phyloP scores from a whole-genome alignment of 306 rosid genomes.

The Trifolium fragiferum region DNA sequence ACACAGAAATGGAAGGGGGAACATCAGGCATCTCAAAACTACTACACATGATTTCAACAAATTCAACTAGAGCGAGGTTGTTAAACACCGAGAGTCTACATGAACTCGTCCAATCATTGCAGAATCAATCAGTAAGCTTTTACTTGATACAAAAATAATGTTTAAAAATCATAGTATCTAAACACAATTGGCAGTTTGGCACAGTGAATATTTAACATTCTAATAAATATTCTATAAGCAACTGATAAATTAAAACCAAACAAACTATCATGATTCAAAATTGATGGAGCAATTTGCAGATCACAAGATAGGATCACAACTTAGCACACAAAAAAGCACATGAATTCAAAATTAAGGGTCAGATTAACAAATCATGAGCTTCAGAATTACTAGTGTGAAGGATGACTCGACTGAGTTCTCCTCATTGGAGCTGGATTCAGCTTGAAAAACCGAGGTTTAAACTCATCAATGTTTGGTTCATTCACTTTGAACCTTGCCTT shows the following conservation, averaged over 20 bases:
- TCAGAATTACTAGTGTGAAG: background rate
- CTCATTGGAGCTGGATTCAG: background rate
- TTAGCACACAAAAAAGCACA: background rate
- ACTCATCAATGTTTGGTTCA: background rate
- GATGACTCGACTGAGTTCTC: background rate
- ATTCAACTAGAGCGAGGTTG: conserved; percentile 7
- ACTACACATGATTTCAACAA: background rate
- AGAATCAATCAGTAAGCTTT: background rate
- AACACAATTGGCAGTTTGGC: background rate
- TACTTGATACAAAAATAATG: conserved; percentile 4
- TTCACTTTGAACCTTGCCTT: background rate
- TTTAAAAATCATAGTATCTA: background rate
- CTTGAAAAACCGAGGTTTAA: background rate
- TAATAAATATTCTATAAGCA: background rate
- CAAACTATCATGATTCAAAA: background rate
- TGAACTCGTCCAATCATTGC: background rate
- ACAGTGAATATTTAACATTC: background rate
- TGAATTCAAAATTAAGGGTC: background rate
- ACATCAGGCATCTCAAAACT: background rate
- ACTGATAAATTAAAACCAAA: background rate
- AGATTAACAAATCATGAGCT: background rate
- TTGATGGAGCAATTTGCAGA: background rate
- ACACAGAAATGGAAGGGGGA: background rate
- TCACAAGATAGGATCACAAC: conserved; percentile 9
- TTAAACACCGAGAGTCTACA: background rate